Percentiles rank a stretch among this genome's conserved stretches.
phyloP scores from a whole-genome alignment of 2,329 filamentous ascomycete genomes.

The Arachnopeziza araneosa region DNA sequence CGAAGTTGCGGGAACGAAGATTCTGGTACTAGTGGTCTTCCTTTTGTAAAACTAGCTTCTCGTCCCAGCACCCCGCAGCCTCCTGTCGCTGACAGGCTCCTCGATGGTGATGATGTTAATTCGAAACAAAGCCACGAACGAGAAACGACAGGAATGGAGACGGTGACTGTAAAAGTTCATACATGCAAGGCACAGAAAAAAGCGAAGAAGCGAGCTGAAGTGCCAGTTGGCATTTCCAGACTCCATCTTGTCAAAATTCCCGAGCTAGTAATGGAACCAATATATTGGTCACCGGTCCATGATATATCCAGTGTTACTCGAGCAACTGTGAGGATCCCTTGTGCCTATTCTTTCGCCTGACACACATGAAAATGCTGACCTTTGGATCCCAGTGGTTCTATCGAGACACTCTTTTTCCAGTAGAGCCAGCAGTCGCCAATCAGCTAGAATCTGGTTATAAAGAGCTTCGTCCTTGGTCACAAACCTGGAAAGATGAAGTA shows the following conservation, averaged over 20 bases:
- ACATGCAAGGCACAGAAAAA: conserved; percentile 29
- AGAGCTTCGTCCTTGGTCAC: conserved; percentile 80
- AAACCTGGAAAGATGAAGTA: conserved; percentile 89
- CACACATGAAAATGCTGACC: too few species aligned
- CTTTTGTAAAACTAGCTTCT: conserved; percentile 40
- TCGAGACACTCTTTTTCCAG: conserved; percentile 85
- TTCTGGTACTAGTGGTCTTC: conserved; percentile 41
- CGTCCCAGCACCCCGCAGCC: neutral
- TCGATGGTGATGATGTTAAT: neutral
- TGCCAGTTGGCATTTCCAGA: conserved; percentile 84
- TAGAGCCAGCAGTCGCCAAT: conserved; percentile 82
- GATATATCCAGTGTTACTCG: conserved; percentile 78
- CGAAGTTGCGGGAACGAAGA: conserved; percentile 7
- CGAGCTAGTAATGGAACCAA: conserved; percentile 82
- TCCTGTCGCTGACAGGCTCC: too few species aligned
- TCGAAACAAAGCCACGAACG: neutral
- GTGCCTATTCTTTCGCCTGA: too few species aligned
- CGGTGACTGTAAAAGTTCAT: conserved; percentile 15
- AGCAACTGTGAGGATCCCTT: conserved; percentile 48
- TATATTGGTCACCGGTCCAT: conserved; percentile 94
- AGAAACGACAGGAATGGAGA: conserved; percentile 5
- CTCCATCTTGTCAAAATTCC: conserved; percentile 85
- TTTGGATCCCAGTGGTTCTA: conserved; percentile 69
- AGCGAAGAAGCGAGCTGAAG: conserved; percentile 40
- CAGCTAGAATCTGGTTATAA: conserved; percentile 87